Evolutionary conservation across 148 eudicot genomes (phyloP).

Genomic region (Cornus kousa): DNA sequence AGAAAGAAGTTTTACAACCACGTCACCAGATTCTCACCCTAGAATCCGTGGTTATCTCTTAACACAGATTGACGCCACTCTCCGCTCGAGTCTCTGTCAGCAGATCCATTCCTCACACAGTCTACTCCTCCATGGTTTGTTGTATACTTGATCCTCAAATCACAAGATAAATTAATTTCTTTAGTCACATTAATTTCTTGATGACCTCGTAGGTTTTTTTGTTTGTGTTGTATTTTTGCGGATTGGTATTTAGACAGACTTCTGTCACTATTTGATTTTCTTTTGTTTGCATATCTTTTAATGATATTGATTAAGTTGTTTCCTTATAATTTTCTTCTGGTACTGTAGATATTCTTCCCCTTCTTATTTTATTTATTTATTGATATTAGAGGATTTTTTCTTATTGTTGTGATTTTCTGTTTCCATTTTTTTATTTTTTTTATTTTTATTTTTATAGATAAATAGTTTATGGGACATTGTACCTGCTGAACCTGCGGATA

Average conservation of each 20-base stretch:
- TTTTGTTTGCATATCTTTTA: too few species aligned
- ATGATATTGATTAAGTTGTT: too few species aligned
- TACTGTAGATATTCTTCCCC: neutral
- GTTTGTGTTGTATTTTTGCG: neutral
- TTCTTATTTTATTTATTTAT: neutral
- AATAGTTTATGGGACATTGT: slow-evolving; percentile 70
- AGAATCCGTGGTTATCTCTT: too few species aligned
- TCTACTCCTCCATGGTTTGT: too few species aligned
- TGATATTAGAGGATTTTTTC: neutral
- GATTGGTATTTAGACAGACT: neutral
- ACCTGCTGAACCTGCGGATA: slow-evolving; percentile 77
- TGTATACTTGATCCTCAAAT: too few species aligned
- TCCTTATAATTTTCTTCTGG: too few species aligned
- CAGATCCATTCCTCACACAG: too few species aligned
- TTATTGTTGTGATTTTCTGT: slow-evolving; percentile 5
- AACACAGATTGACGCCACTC: too few species aligned
- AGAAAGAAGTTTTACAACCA: too few species aligned
- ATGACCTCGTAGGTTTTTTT: neutral
- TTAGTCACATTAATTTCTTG: neutral
- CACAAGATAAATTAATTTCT: too few species aligned
- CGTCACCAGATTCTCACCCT: too few species aligned
- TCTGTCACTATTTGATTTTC: neutral
- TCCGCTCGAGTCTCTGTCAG: too few species aligned
- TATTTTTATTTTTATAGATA: slow-evolving; percentile 50
- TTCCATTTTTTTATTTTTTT: slow-evolving; percentile 4